Evolutionary conservation across 352 stramenopile species (phyloP), one percentile per base, ranked within the genome.

Genomic region (Pseudoperonospora humuli): DNA sequence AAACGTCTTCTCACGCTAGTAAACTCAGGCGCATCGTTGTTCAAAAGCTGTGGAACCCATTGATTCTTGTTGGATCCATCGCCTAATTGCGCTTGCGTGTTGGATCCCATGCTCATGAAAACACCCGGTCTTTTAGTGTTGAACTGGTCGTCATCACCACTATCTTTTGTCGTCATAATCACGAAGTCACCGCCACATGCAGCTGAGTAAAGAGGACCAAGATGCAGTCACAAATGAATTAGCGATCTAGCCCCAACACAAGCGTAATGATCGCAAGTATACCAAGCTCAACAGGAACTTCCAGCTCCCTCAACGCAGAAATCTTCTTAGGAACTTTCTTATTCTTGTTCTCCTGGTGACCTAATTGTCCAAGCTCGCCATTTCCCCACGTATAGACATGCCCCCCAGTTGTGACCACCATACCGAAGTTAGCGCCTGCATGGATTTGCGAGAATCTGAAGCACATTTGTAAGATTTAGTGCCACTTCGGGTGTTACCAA

Each of bases 251-350:
- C 1, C 24, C 15, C 14, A 23, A 28, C 10, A 4, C 21, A 57
- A 26, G 32, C 18, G 5, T 8, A 26, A 46, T 28, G 28, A 37
- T 29, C 11, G 19, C 20, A 48, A 19, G 29, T 47, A 45, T 60
- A 84, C 75, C 70, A 7, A 78, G 49, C 31, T 83, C 64, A 0
- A 86, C 72, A 19, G 78, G 73, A 18, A 90, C 62, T 55, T 90
- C 78, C 14, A 87, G 57, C 56, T 90, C 78, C 3, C 78, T 72
- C 23, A 90, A 61, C 7, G 78, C 78, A 24, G 78, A 90, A 45
- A 90, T 85, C 50, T 90, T 90, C 61, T 90, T 90, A 15, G 78
- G 78, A 13, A 64, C 62, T 51, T 90, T 90, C 60, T 90, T 90
- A 61, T 73, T 76, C 46, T 90, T 90, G 61, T 87, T 90, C 32